Evolutionary conservation across 257 asterid species (phyloP).

Genomic region (Euphrasia confusa): DNA sequence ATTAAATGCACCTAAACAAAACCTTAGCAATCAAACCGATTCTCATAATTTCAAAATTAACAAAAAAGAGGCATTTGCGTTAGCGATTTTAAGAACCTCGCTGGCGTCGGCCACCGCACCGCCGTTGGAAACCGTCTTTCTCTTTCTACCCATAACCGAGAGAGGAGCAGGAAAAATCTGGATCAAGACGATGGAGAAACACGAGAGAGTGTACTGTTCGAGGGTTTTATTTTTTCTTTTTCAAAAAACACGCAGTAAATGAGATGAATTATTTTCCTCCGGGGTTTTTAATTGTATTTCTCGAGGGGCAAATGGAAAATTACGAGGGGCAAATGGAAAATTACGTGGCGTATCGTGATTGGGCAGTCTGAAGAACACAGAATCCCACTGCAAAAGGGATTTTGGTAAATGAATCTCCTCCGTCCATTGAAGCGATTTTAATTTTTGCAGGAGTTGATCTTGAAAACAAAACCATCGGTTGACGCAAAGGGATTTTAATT

Average conservation of each 20-base stretch:
- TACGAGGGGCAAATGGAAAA: background rate
- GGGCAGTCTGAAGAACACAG: background rate
- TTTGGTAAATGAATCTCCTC: constrained; percentile 10
- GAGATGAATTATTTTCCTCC: too few species aligned
- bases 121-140: constrained; percentile 9
- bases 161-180: background rate
- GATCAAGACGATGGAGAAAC: background rate
- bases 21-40: background rate
- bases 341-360: background rate
- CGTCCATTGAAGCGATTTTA: constrained; percentile 2
- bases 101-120: background rate
- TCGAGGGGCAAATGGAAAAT: background rate
- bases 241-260: background rate
- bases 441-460: too few species aligned
- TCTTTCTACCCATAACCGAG: constrained; percentile 27
- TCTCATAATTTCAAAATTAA: background rate
- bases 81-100: constrained; percentile 12
- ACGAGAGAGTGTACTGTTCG: background rate
- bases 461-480: too few species aligned
- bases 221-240: background rate
- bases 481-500: too few species aligned
- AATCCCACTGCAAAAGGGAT: background rate
- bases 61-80: background rate
- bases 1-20: background rate
- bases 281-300: background rate